Evolutionary conservation across 2,329 filamentous ascomycete species (phyloP).

Genomic region (Tolypocladium guangdongense): DNA sequence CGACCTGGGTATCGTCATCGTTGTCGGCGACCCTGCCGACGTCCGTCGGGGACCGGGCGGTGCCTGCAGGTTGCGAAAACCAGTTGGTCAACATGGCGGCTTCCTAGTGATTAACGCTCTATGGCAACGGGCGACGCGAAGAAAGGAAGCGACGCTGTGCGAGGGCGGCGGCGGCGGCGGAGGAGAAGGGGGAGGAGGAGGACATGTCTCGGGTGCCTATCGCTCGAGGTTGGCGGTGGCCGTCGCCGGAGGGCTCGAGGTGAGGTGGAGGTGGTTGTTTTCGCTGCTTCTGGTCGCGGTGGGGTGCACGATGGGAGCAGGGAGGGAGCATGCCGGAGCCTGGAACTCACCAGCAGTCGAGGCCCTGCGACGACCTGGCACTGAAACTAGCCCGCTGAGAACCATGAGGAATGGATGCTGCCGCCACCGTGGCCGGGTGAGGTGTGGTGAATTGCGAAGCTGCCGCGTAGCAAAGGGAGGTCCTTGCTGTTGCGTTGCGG

Average conservation of each 20-base stretch:
- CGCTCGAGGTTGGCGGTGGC: not conserved
- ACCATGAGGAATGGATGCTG: constrained; percentile 12
- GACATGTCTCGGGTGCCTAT: not conserved
- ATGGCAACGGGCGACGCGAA: constrained; percentile 4
- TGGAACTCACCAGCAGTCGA: constrained; percentile 14
- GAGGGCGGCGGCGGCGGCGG: not conserved
- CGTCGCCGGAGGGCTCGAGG: not conserved
- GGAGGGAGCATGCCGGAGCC: not conserved
- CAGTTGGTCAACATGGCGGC: constrained; percentile 31
- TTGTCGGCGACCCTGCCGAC: constrained; percentile 32
- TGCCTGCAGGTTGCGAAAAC: constrained; percentile 30
- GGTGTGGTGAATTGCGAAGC: not conserved
- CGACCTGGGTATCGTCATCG: constrained; percentile 65
- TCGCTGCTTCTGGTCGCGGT: not conserved
- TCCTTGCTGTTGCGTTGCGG: not conserved
- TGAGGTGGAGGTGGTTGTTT: not conserved
- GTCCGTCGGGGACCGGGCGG: constrained; percentile 45
- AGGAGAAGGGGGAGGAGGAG: not conserved
- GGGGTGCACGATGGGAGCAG: not conserved
- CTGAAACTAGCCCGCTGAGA: constrained; percentile 19
- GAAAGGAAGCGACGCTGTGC: constrained; percentile 5
- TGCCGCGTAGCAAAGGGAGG: not conserved
- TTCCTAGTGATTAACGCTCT: constrained; percentile 2
- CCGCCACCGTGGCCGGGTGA: not conserved
- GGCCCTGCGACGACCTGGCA: constrained; percentile 19